phyloP scores from a whole-genome alignment of 441 rosid genomes.

The Adansonia rubrostipa region DNA sequence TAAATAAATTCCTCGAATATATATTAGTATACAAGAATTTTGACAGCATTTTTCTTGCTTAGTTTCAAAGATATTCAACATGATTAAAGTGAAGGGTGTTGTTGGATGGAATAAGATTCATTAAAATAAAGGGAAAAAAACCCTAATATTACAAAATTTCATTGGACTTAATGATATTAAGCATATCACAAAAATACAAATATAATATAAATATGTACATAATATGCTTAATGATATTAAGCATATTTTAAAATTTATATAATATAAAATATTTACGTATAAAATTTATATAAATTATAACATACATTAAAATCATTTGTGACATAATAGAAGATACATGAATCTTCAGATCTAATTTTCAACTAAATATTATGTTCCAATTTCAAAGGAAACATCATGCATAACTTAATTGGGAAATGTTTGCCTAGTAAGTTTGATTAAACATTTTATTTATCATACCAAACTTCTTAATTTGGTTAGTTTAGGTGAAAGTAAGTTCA shows the following conservation, averaged over 20 bases:
- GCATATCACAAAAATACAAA: too few species aligned
- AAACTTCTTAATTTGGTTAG: constrained; percentile 25
- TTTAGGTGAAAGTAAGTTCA: constrained; percentile 5
- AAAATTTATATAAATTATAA: too few species aligned
- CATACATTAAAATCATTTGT: too few species aligned
- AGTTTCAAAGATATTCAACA: constrained; percentile 34
- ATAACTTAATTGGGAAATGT: background rate
- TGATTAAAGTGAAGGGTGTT: constrained; percentile 25
- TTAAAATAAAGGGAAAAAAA: background rate
- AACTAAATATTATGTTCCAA: background rate
- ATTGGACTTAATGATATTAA: background rate
- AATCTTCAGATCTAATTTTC: background rate
- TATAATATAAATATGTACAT: too few species aligned
- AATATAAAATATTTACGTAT: too few species aligned
- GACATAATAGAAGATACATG: too few species aligned
- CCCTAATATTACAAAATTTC: background rate
- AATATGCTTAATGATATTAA: too few species aligned
- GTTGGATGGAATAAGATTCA: background rate
- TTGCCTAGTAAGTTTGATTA: background rate
- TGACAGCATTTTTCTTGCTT: constrained; percentile 38
- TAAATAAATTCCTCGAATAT: background rate
- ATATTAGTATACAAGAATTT: constrained; percentile 13
- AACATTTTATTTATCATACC: background rate
- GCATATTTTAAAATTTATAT: too few species aligned
- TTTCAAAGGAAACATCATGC: background rate